phyloP scores from a whole-genome alignment of 148 eudicot genomes.

The Cornus controversa region DNA sequence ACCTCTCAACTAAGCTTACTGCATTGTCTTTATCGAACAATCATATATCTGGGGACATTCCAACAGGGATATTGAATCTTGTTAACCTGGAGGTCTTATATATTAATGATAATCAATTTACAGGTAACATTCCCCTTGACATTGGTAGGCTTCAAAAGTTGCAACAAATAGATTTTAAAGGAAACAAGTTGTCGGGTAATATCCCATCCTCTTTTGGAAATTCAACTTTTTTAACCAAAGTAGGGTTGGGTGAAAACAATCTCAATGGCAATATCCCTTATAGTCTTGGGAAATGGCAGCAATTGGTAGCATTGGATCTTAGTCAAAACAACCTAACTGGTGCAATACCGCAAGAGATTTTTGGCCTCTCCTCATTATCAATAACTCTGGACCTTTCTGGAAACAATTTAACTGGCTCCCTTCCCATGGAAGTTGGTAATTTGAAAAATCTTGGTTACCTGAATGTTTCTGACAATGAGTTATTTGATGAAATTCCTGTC shows the following conservation, averaged over 20 bases:
- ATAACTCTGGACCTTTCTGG: slow-evolving; percentile 4
- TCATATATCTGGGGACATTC: slow-evolving; percentile 26
- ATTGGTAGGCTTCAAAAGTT: slow-evolving; percentile 12
- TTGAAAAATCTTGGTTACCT: slow-evolving; percentile 19
- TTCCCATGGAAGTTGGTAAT: slow-evolving; percentile 27
- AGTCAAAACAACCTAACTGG: slow-evolving; percentile 27
- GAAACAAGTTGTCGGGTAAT: slow-evolving; percentile 24
- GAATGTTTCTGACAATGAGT: slow-evolving; percentile 17
- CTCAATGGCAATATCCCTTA: slow-evolving; percentile 36
- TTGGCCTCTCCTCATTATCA: slow-evolving; percentile 8
- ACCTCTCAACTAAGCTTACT: slow-evolving; percentile 13
- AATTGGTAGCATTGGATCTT: slow-evolving; percentile 9
- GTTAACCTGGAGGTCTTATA: neutral
- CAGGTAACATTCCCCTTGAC: slow-evolving; percentile 18
- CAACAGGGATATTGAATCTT: slow-evolving; percentile 17
- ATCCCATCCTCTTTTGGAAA: slow-evolving; percentile 35
- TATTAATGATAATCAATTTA: slow-evolving; percentile 1
- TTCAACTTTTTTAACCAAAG: slow-evolving; percentile 15
- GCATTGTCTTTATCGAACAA: neutral
- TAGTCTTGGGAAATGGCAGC: slow-evolving; percentile 25
- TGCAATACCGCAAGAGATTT: slow-evolving; percentile 20
- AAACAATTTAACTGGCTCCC: slow-evolving; percentile 24
- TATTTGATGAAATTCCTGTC: slow-evolving; percentile 23
- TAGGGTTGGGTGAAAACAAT: slow-evolving; percentile 11
- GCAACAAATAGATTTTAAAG: neutral